Percentiles rank a stretch among this genome's conserved stretches.
Evolutionary conservation across 1,284 basidiomycete species (phyloP).

Genomic region (Entoloma clypeatum): DNA sequence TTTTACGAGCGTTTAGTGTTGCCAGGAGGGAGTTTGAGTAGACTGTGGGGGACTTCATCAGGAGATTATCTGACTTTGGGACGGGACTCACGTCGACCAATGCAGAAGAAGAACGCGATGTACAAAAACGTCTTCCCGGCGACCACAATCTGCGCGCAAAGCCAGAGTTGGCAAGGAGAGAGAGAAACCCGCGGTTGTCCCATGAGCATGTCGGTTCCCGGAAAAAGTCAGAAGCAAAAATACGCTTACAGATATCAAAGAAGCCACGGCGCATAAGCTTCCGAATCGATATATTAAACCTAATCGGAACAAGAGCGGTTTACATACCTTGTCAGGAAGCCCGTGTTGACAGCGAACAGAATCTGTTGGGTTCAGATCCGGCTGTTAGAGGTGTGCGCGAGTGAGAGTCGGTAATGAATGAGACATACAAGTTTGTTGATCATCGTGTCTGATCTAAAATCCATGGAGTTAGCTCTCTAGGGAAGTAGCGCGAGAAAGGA

Average conservation of each 20-base stretch:
- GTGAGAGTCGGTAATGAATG: slow-evolving; percentile 3
- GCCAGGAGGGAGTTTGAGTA: slow-evolving; percentile 54
- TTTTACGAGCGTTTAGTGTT: slow-evolving; percentile 49
- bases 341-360: slow-evolving; percentile 51
- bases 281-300: slow-evolving; percentile 6
- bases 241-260: slow-evolving; percentile 43
- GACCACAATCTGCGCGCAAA: slow-evolving; percentile 33
- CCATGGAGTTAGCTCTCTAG: background rate
- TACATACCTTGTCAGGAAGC: slow-evolving; percentile 44
- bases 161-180: too few species aligned
- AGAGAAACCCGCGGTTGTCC: too few species aligned
- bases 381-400: background rate
- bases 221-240: background rate
- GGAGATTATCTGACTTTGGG: background rate
- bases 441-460: slow-evolving; percentile 43
- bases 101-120: slow-evolving; percentile 52
- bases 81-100: slow-evolving; percentile 42
- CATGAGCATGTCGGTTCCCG: background rate
- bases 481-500: background rate
- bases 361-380: slow-evolving; percentile 35
- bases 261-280: slow-evolving; percentile 49
- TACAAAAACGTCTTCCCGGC: slow-evolving; percentile 47
- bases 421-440: slow-evolving; percentile 42
- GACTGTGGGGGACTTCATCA: slow-evolving; percentile 24
- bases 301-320: slow-evolving; percentile 3